Evolutionary conservation across 2,329 filamentous ascomycete genomes (phyloP).

Genomic region (Fusarium mangiferae): DNA sequence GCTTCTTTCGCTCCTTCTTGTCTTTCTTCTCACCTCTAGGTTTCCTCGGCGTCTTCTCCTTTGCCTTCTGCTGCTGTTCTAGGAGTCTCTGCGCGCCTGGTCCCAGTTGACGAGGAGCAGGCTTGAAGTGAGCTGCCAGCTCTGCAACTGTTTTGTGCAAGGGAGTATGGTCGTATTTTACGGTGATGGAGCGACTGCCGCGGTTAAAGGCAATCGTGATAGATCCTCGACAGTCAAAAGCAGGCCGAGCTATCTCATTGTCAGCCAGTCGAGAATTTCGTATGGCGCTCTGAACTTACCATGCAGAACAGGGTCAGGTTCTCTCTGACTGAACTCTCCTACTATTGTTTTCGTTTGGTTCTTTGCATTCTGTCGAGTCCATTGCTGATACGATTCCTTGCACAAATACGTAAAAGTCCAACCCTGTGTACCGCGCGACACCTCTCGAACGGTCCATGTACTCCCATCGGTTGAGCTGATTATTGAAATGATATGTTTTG

Average conservation of each 20-base stretch:
- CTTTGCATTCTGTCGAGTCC: constrained; percentile 60
- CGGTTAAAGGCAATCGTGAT: constrained; percentile 62
- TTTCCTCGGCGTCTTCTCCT: constrained; percentile 43
- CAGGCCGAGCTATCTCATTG: constrained; percentile 59
- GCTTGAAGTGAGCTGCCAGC: constrained; percentile 59
- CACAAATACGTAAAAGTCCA: constrained; percentile 67
- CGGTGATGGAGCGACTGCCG: constrained; percentile 57
- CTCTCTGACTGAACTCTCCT: constrained; percentile 61
- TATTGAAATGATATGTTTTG: constrained; percentile 58
- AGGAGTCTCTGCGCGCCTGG: constrained; percentile 41
- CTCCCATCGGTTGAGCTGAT: constrained; percentile 60
- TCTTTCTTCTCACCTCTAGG: constrained; percentile 45
- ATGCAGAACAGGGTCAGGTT: constrained; percentile 57
- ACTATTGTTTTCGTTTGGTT: constrained; percentile 53
- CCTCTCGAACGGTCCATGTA: constrained; percentile 58
- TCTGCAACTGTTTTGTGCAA: constrained; percentile 67
- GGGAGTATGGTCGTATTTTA: constrained; percentile 67
- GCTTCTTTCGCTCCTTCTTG: constrained; percentile 40
- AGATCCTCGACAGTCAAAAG: constrained; percentile 67
- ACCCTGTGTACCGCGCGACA: constrained; percentile 58
- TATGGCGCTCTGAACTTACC: constrained; percentile 49
- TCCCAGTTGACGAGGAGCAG: constrained; percentile 52
- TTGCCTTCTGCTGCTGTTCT: constrained; percentile 38
- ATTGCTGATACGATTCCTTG: constrained; percentile 62
- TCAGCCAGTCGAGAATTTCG: background rate